Base-by-base conservation (phyloP, 371 early-diverging fungal genomes). In the Actinomucor elegans region DNA sequence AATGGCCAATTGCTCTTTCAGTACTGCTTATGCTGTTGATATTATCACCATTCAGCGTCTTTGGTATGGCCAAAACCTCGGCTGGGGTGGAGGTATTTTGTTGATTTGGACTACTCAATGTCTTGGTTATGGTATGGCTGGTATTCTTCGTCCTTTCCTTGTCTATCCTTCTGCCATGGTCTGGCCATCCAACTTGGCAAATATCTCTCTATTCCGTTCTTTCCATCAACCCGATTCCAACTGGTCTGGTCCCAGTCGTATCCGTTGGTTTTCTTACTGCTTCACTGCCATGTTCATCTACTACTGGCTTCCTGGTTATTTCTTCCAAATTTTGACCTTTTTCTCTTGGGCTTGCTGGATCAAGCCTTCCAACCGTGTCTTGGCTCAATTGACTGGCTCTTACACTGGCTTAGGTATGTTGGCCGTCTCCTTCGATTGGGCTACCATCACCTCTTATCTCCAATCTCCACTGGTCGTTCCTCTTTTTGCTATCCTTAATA, bases 91-190 rank as follows among this genome's bases (percentile, higher is more conserved):
- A 20, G 77, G 76, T n/a, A 33, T 88, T 6, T 61, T 85, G 3
- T 55, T 90, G 4, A 66, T 89, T 26, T 64, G 89, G 72, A 82
- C 88, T 0, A 87, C 91, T 37, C 89, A 92, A 71, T 56, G 85
- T 35, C 66, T 90, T 45, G 95, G 95, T 28, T 93, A 84, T 63
- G 93, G 93, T 53, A 76, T 94, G 57, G 89, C 94, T 9, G 94
- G 94, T 48, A 62, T 88, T 3, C 71, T 84, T 26, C 85, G 93
- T 44, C 75, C 79, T 29, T 90, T 75, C 64, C 75, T 95, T 27
- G 91, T 95, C 23, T 77, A 84, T 32, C 94, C 94, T 9, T 75
- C 89, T 1, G 71, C 84, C 4, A 94, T 96, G 94, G 72, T 92
- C 31, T 96, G 94, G 94, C 94, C 94, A 11, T 48, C 67, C 2